Percentiles rank a stretch among this genome's conserved stretches.
phyloP scores from a whole-genome alignment of 345 rosid genomes.

The Salix dunnii region DNA sequence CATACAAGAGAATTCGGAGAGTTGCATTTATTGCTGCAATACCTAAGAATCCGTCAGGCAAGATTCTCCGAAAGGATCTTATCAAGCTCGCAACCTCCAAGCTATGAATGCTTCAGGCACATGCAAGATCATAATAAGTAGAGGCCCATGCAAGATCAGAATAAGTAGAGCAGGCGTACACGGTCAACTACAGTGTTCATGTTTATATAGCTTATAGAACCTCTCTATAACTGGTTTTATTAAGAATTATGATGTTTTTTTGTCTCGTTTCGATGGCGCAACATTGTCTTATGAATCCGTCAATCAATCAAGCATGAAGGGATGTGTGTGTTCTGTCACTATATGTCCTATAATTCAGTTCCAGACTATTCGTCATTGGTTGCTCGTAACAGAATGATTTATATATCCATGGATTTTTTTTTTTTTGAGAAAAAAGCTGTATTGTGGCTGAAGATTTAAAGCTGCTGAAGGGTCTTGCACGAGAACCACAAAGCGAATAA shows the following conservation, averaged over 20 bases:
- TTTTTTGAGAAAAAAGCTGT: too few relatives aligned
- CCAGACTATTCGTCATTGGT: not conserved
- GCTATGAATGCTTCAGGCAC: constrained; percentile 31
- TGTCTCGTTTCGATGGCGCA: too few relatives aligned
- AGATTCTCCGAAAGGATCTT: constrained; percentile 79
- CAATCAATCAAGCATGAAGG: too few relatives aligned
- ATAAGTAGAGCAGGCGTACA: not conserved
- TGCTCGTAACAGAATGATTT: not conserved
- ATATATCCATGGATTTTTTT: too few relatives aligned
- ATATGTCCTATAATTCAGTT: too few relatives aligned
- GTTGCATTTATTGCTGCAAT: constrained; percentile 56
- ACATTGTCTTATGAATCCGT: too few relatives aligned
- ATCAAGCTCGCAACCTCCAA: constrained; percentile 74
- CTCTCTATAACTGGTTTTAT: not conserved
- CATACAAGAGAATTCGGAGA: constrained; percentile 67
- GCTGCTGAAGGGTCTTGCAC: too few relatives aligned
- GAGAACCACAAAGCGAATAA: too few relatives aligned
- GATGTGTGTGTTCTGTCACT: not conserved
- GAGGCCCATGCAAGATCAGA: not conserved
- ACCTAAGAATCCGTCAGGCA: constrained; percentile 80
- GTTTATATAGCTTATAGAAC: not conserved
- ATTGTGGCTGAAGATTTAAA: too few relatives aligned
- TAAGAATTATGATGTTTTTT: not conserved
- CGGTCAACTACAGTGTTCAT: not conserved
- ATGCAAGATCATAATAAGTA: not conserved